Conservation (phyloP, 306 rosid genomes). For the Senna tora region DNA sequence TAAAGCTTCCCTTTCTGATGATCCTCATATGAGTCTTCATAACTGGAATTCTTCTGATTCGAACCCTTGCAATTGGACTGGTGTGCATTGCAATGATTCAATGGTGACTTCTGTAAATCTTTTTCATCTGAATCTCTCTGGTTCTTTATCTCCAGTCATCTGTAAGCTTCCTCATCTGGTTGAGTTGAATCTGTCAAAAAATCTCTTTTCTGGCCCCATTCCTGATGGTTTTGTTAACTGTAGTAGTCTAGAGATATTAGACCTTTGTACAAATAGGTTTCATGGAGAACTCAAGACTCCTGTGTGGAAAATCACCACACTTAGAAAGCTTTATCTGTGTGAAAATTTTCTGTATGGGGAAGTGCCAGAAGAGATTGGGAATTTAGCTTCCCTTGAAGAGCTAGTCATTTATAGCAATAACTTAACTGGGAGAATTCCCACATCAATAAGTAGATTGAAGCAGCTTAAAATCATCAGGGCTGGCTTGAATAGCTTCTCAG, state of each 20-base stretch:
- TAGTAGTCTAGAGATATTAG: constrained; percentile 58
- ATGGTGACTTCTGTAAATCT: constrained; percentile 68
- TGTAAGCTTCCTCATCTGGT: constrained; percentile 57
- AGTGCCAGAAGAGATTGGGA: constrained; percentile 58
- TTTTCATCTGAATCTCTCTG: constrained; percentile 55
- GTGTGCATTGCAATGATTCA: constrained; percentile 57
- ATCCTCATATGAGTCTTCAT: constrained; percentile 55
- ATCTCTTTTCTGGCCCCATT: constrained; percentile 64
- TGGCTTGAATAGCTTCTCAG: constrained; percentile 61
- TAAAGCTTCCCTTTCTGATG: constrained; percentile 54
- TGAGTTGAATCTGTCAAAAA: constrained; percentile 65
- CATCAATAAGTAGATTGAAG: constrained; percentile 58
- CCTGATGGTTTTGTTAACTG: constrained; percentile 54
- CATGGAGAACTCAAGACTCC: constrained; percentile 55
- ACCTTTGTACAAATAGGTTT: constrained; percentile 78
- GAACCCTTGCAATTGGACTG: constrained; percentile 78
- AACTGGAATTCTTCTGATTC: constrained; percentile 60
- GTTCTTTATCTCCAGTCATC: constrained; percentile 59
- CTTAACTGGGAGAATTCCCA: constrained; percentile 66
- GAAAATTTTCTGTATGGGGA: constrained; percentile 67
- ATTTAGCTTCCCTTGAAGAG: constrained; percentile 61
- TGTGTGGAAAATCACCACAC: constrained; percentile 50
- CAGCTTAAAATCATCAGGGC: constrained; percentile 65
- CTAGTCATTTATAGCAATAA: constrained; percentile 72
- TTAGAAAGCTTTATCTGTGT: constrained; percentile 66